phyloP scores from a whole-genome alignment of 2,329 filamentous ascomycete species.

The Decorospora gaudefroyi region DNA sequence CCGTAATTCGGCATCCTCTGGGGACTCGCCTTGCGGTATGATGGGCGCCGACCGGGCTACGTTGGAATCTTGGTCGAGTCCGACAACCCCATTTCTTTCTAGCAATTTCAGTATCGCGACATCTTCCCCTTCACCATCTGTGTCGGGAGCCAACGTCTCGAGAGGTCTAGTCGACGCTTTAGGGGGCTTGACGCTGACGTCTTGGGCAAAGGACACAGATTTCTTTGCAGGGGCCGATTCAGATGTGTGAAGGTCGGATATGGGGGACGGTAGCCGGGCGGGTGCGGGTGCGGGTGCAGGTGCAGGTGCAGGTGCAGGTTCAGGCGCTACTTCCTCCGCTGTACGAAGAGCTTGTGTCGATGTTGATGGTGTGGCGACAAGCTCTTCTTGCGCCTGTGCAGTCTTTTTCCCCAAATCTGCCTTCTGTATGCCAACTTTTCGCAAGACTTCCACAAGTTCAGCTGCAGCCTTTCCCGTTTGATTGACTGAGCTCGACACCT shows the following conservation, averaged over 20 bases:
- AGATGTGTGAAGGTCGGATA: not conserved
- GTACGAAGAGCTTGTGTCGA: constrained; percentile 1
- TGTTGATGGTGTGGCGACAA: not conserved
- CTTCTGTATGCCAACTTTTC: constrained; percentile 70
- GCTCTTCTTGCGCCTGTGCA: constrained; percentile 1
- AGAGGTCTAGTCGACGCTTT: not conserved
- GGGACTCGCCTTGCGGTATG: constrained; percentile 73
- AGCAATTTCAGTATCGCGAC: constrained; percentile 38
- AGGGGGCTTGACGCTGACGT: constrained; percentile 54
- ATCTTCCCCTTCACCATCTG: constrained; percentile 33
- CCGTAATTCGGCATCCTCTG: constrained; percentile 78
- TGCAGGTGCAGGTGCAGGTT: not conserved
- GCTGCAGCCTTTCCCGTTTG: constrained; percentile 68
- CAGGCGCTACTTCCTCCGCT: not conserved
- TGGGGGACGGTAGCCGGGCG: too few relatives aligned
- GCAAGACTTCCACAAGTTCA: constrained; percentile 71
- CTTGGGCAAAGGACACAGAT: constrained; percentile 65
- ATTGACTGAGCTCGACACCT: constrained; percentile 62
- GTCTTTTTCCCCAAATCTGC: constrained; percentile 28
- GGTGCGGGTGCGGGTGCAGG: too few relatives aligned
- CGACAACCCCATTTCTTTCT: constrained; percentile 47
- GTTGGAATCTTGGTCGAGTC: constrained; percentile 52
- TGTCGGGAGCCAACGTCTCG: constrained; percentile 20
- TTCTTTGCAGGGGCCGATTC: constrained; percentile 52
- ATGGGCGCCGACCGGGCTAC: constrained; percentile 55